Percentiles rank a stretch among this genome's conserved stretches.
phyloP scores from a whole-genome alignment of 768 basidiomycete genomes.

The Tephrocybe sp. region DNA sequence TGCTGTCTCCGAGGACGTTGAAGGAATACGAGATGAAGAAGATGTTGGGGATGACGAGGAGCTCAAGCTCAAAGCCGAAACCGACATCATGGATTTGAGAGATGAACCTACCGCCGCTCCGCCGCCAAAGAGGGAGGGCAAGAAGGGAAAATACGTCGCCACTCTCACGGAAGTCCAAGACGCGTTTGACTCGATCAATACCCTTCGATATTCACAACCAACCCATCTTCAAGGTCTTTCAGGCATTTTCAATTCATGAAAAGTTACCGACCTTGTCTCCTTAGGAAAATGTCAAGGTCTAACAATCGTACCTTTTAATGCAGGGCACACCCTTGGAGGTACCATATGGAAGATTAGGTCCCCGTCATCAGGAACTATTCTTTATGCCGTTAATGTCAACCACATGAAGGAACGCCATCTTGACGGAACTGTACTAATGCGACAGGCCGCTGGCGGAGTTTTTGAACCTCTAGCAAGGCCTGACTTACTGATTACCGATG shows the following conservation, averaged over 20 bases:
- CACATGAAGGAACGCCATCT: slow-evolving; percentile 95
- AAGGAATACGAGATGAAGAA: slow-evolving; percentile 75
- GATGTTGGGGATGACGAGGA: slow-evolving; percentile 50
- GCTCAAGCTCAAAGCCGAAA: slow-evolving; percentile 21
- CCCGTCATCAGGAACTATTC: slow-evolving; percentile 90
- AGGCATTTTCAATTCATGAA: slow-evolving; percentile 1
- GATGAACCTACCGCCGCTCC: slow-evolving; percentile 26
- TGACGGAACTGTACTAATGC: slow-evolving; percentile 87
- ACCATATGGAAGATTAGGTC: slow-evolving; percentile 99
- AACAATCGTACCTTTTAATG: slow-evolving; percentile 92
- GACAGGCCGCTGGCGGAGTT: slow-evolving; percentile 68
- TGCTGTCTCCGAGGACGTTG: slow-evolving; percentile 84
- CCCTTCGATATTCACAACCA: slow-evolving; percentile 92
- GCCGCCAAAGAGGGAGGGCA: slow-evolving; percentile 23
- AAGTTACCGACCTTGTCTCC: slow-evolving; percentile 9
- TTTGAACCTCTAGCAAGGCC: slow-evolving; percentile 87
- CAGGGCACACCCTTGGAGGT: slow-evolving; percentile 93
- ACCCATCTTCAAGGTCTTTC: slow-evolving; percentile 87
- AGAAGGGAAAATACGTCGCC: slow-evolving; percentile 63
- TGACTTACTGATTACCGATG: slow-evolving; percentile 92
- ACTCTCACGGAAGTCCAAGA: slow-evolving; percentile 85
- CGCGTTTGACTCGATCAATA: slow-evolving; percentile 89
- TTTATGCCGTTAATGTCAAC: slow-evolving; percentile 94
- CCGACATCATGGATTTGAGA: slow-evolving; percentile 23
- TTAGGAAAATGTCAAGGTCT: slow-evolving; percentile 87